Evolutionary conservation across 176 grass and related monocot species (phyloP).

Genomic region (Pontederia crassipes): DNA sequence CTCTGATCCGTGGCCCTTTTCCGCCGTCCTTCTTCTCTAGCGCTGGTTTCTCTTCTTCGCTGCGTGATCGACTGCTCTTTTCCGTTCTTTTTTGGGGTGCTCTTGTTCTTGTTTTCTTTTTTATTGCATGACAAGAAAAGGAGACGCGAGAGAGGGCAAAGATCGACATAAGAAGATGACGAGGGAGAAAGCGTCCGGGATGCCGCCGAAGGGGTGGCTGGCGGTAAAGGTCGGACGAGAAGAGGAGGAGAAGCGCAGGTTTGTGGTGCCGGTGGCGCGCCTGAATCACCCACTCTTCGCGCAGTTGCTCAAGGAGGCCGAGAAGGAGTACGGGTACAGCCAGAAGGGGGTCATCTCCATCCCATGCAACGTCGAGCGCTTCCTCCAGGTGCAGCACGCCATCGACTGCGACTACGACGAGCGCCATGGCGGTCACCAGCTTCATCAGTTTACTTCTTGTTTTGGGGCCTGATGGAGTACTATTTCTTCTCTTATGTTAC

Average conservation of each 20-base stretch:
- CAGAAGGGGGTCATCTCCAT: slow-evolving; percentile 73
- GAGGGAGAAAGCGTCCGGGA: background rate
- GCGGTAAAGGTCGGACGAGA: slow-evolving; percentile 55
- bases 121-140: background rate
- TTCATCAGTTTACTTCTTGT: slow-evolving; percentile 52
- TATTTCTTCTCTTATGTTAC: too few species aligned
- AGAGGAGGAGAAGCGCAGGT: slow-evolving; percentile 59
- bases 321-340: slow-evolving; percentile 69
- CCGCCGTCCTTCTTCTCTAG: slow-evolving; percentile 20
- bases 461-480: slow-evolving; percentile 48
- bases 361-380: slow-evolving; percentile 68
- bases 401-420: slow-evolving; percentile 44
- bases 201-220: slow-evolving; percentile 69
- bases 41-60: background rate
- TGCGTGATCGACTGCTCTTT: background rate
- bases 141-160: background rate
- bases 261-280: slow-evolving; percentile 68
- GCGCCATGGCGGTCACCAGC: slow-evolving; percentile 18
- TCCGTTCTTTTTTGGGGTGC: background rate
- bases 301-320: slow-evolving; percentile 55
- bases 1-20: slow-evolving; percentile 43
- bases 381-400: slow-evolving; percentile 48
- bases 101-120: background rate
- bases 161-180: slow-evolving; percentile 8
- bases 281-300: slow-evolving; percentile 84